Conservation (phyloP, 2,329 filamentous ascomycete species). For the Ploettnerulaceae sp. region DNA sequence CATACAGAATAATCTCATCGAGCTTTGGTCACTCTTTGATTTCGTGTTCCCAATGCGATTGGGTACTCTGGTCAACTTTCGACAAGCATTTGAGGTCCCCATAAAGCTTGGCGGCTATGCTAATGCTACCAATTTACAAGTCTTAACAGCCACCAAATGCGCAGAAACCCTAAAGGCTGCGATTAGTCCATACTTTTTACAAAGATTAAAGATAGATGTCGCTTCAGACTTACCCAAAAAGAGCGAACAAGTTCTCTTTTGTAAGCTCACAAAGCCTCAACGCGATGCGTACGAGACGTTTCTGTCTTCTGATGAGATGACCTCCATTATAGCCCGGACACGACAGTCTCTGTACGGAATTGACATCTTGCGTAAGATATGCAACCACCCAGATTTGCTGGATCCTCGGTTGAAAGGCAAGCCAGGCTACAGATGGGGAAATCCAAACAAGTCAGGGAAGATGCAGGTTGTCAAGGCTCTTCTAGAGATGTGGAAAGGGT, state of each 20-base stretch:
- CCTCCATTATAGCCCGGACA: slow-evolving; percentile 69
- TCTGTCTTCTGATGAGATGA: slow-evolving; percentile 76
- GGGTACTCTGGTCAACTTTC: slow-evolving; percentile 85
- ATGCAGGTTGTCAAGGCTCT: slow-evolving; percentile 91
- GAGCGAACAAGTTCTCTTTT: slow-evolving; percentile 93
- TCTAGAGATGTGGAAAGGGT: slow-evolving; percentile 78
- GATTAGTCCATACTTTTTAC: slow-evolving; percentile 87
- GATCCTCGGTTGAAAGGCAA: slow-evolving; percentile 55
- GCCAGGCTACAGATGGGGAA: slow-evolving; percentile 71
- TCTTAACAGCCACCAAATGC: slow-evolving; percentile 90
- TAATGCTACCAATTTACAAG: slow-evolving; percentile 88
- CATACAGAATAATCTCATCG: slow-evolving; percentile 93
- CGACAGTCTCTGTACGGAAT: slow-evolving; percentile 84
- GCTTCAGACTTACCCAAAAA: slow-evolving; percentile 92
- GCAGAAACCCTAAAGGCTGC: slow-evolving; percentile 91
- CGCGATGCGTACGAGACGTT: slow-evolving; percentile 77
- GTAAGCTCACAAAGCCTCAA: slow-evolving; percentile 79
- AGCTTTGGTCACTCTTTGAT: slow-evolving; percentile 96
- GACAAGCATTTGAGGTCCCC: slow-evolving; percentile 86
- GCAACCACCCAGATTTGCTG: slow-evolving; percentile 89
- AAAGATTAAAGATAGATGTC: slow-evolving; percentile 89
- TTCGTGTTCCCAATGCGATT: slow-evolving; percentile 96
- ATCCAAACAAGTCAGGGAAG: slow-evolving; percentile 77
- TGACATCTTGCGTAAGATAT: slow-evolving; percentile 90
- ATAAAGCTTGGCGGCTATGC: slow-evolving; percentile 92